phyloP scores from a whole-genome alignment of 441 rosid species.

The Arabidopsis lyrata region DNA sequence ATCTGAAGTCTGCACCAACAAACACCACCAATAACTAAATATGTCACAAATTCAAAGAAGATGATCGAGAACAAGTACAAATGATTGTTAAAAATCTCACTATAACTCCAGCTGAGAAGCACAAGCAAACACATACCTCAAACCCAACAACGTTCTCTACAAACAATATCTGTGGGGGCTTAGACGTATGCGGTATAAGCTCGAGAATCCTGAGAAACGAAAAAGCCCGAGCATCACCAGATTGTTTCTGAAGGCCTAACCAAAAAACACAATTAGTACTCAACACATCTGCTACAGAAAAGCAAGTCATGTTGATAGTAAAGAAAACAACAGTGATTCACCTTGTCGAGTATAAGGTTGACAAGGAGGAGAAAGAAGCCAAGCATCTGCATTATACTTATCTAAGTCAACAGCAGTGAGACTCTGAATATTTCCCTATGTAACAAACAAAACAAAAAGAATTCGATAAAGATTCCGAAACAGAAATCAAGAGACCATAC shows the following conservation, averaged over 20 bases:
- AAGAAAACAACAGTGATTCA: constrained; percentile 25
- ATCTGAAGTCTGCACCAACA: constrained; percentile 77
- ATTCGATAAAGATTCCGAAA: not conserved
- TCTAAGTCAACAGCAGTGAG: constrained; percentile 83
- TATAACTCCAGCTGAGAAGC: not conserved
- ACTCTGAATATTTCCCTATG: constrained; percentile 89
- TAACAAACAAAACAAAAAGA: constrained; percentile 22
- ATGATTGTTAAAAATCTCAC: constrained; percentile 14
- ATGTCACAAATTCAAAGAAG: constrained; percentile 1
- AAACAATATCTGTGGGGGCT: constrained; percentile 74
- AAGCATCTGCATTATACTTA: constrained; percentile 71
- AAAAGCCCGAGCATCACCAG: constrained; percentile 88
- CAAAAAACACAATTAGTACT: constrained; percentile 7
- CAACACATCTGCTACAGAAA: constrained; percentile 29
- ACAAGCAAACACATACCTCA: constrained; percentile 62
- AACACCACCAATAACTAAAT: constrained; percentile 23
- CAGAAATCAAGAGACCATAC: not conserved
- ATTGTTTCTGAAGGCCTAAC: constrained; percentile 92
- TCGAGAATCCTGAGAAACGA: constrained; percentile 91
- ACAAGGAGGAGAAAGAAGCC: constrained; percentile 99
- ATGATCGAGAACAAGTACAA: constrained; percentile 12
- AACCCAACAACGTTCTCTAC: constrained; percentile 98
- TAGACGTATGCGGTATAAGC: constrained; percentile 66
- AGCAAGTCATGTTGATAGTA: not conserved
- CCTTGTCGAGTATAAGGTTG: constrained; percentile 99